Base-by-base conservation (phyloP, 306 rosid genomes). In the Albizia julibrissin region DNA sequence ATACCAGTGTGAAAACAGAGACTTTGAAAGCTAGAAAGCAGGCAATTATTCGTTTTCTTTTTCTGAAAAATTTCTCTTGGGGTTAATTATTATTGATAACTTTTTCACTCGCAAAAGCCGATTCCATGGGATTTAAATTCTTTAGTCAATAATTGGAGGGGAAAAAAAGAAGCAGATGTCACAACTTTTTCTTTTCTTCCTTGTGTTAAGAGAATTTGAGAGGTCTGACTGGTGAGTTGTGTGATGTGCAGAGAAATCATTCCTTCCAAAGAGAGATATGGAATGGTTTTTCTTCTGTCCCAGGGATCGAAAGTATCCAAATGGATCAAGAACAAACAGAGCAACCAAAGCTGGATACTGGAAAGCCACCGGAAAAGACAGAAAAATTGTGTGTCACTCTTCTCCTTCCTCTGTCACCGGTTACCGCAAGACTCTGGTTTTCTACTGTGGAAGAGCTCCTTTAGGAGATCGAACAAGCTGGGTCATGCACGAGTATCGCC, bases 271-370 rank as follows among this genome's bases (percentile, higher is more conserved):
- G 59, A 79, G 91, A 84, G 97, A 94, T 59, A 87, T 94, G 98
- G 98, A 94, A 67, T 94, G 98, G 98, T 94, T 92, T 75, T 94
- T 94, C 93, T 94, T 92, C 89, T 90, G 98, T 82, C 97, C 98
- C 11, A 77, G 98, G 12, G 97, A 94, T 86, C 82, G 90, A 43
- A 94, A 94, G 89, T 94, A 92, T 67, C 97, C 97, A 26, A 94
- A 94, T 84, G 98, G 97, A 65, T 94, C 97, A 8, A 71, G 98
- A 83, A 94, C 98, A 26, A 94, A 94, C 78, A 84, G 98, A 89
- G 98, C 98, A 27, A 94, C 98, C 56, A 94, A 90, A 87, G 92
- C 92, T 62, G 98, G 98, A 61, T 94, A 94, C 84, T 94, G 98
- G 98, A 94, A 94, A 88, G 98, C 98, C 84, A 94, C 98, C 10